Percentiles rank a stretch among this genome's conserved stretches.
Evolutionary conservation across 139 green algal genomes (phyloP).

Genomic region (Micractinium sp.): DNA sequence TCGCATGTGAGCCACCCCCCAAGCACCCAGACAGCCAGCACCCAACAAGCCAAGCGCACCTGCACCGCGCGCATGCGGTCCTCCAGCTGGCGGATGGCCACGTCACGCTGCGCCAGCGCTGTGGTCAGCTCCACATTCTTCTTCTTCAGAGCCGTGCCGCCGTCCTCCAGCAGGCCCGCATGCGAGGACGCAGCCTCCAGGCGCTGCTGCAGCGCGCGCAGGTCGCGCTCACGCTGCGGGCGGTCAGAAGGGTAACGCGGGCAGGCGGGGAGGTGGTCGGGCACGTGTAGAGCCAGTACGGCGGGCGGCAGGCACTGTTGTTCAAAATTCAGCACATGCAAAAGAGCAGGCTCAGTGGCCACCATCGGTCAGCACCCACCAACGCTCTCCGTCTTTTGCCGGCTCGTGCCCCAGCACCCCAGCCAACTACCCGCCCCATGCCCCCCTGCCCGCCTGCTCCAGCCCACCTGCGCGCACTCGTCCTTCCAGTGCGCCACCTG

Average conservation of each 20-base stretch:
- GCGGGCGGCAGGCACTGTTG: neutral
- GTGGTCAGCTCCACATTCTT: neutral
- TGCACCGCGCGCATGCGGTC: constrained; percentile 22
- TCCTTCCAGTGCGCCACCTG: constrained; percentile 14
- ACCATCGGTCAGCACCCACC: neutral
- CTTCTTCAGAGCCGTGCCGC: neutral
- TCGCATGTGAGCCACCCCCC: neutral
- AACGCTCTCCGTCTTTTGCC: neutral
- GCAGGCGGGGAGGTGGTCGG: neutral
- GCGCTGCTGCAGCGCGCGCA: neutral
- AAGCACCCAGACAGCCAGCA: neutral
- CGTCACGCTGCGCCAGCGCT: constrained; percentile 17
- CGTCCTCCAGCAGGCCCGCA: neutral
- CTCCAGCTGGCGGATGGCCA: neutral
- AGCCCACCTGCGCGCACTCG: constrained; percentile 6
- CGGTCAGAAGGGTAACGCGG: neutral
- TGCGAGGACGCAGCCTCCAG: constrained; percentile 21
- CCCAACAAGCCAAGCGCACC: neutral
- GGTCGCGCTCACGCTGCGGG: constrained; percentile 17
- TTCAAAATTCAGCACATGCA: neutral
- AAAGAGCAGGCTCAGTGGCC: too few relatives aligned
- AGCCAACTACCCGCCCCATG: too few relatives aligned
- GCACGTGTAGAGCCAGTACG: neutral
- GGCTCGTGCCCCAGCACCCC: too few relatives aligned
- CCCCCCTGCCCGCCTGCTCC: too few relatives aligned